phyloP scores from a whole-genome alignment of 1,139 yeast species.

The Scheffersomyces illinoinensis region DNA sequence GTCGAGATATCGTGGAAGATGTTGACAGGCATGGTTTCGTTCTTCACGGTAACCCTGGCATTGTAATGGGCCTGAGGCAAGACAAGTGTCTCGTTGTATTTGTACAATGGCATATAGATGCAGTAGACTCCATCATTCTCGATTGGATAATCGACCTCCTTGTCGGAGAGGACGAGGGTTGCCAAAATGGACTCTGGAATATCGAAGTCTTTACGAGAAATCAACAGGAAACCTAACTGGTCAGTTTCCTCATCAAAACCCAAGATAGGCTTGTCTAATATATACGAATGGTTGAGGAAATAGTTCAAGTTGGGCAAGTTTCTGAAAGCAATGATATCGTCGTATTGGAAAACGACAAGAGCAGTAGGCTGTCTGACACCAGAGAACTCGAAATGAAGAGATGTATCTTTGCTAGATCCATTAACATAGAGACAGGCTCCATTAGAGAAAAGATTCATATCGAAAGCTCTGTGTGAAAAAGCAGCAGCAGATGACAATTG shows the following conservation, averaged over 20 bases:
- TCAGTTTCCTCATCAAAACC: neutral
- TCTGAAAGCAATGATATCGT: conserved; percentile 9
- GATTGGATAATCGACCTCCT: conserved; percentile 5
- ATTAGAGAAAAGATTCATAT: conserved; percentile 10
- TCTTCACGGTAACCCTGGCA: conserved; percentile 3
- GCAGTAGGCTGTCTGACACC: conserved; percentile 9
- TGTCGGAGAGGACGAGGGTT: conserved; percentile 2
- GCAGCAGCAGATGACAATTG: conserved; percentile 7
- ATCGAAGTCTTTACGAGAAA: conserved; percentile 1
- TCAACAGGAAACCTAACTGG: conserved; percentile 5
- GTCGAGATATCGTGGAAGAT: conserved; percentile 5
- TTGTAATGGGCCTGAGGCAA: conserved; percentile 6
- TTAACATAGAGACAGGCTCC: conserved; percentile 13
- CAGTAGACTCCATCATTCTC: conserved; percentile 12
- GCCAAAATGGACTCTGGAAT: conserved; percentile 5
- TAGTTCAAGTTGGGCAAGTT: conserved; percentile 12
- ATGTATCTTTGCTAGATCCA: conserved; percentile 6
- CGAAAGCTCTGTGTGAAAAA: conserved; percentile 5
- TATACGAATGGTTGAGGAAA: conserved; percentile 9
- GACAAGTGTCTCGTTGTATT: neutral
- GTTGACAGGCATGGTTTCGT: conserved; percentile 7
- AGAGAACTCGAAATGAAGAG: conserved; percentile 6
- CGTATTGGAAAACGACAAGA: conserved; percentile 13
- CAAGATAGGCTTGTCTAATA: neutral
- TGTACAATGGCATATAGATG: conserved; percentile 13